Evolutionary conservation across 1,139 yeast species (phyloP).

Genomic region (Dujonia santamariae): DNA sequence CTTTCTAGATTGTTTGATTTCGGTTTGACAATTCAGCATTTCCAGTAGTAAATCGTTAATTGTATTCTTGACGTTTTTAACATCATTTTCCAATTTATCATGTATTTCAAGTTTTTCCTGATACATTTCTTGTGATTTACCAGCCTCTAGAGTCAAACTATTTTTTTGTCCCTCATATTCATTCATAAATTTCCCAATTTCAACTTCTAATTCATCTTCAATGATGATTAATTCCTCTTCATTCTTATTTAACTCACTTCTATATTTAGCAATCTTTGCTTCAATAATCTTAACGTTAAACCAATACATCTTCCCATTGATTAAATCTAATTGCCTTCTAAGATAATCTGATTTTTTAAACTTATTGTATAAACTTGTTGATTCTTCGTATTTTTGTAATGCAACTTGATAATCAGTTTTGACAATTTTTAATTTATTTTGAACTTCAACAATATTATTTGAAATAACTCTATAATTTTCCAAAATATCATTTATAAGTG

Average conservation of each 20-base stretch:
- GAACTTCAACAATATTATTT: constrained; percentile 37
- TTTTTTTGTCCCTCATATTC: constrained; percentile 19
- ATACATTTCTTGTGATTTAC: constrained; percentile 10
- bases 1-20: constrained; percentile 23
- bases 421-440: constrained; percentile 34
- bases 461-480: constrained; percentile 46
- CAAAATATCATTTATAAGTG: constrained; percentile 61
- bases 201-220: constrained; percentile 11
- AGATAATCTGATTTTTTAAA: constrained; percentile 42
- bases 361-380: constrained; percentile 34
- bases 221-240: constrained; percentile 12
- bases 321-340: constrained; percentile 38
- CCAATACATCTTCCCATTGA: constrained; percentile 69
- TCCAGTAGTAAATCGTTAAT: constrained; percentile 10
- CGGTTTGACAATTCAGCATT: constrained; percentile 22
- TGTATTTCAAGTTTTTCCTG: constrained; percentile 7
- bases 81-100: constrained; percentile 11
- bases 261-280: constrained; percentile 20
- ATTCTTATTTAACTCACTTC: constrained; percentile 7
- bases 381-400: constrained; percentile 29
- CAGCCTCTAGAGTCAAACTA: constrained; percentile 16
- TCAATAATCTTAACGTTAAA: constrained; percentile 44
- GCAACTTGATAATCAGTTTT: constrained; percentile 24
- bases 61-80: constrained; percentile 9
- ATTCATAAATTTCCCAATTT: constrained; percentile 12